Evolutionary conservation across 371 early-diverging fungal genomes (phyloP), one percentile per base, ranked within the genome.

Genomic region (Mucor mucedo): DNA sequence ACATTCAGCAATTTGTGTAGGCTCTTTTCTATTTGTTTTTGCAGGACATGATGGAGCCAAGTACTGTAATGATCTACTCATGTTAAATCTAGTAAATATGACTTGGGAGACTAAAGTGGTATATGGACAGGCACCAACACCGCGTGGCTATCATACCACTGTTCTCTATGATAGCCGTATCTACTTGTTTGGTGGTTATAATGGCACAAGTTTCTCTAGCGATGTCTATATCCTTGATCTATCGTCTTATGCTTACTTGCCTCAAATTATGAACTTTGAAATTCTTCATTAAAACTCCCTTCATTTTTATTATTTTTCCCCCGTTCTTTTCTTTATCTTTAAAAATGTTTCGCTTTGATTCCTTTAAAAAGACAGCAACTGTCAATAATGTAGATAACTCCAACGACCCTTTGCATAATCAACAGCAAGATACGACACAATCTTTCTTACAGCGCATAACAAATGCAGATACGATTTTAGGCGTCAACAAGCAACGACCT

Each of bases 121-220:
- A 5, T 89, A 84, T 58, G 95, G 95, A 8, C 69, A 78, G 55
- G 81, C 82, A 28, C 95, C 92, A 42, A 65, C 76, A 40, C 83
- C 84, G 11, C 80, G 96, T 49, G 96, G 95, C n/a, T 95, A 95
- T 72, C 95, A 95, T 69, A 86, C 95, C 8, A 79, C 87, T 10
- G 79, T 90, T 11, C 66, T 94, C 50, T 84, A 88, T 60, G 96
- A 95, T 66, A 88, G 91, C 33, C 75, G 95, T 41, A 64, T 95
- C 48, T 89, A 90, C 62, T 60, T 92, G 40, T 93, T 89, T 78
- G 96, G 95, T 40, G 96, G 96, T 1, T 95, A 89, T 61, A 89
- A 95, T 66, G 95, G 95, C 5, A 78, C 83, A 21, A 78, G 74
- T 21, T 90, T 91, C 9, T 94, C 87, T 77, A 87, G 88, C 52